phyloP scores from a whole-genome alignment of 1,284 basidiomycete species.

The Heterobasidion irregulare region DNA sequence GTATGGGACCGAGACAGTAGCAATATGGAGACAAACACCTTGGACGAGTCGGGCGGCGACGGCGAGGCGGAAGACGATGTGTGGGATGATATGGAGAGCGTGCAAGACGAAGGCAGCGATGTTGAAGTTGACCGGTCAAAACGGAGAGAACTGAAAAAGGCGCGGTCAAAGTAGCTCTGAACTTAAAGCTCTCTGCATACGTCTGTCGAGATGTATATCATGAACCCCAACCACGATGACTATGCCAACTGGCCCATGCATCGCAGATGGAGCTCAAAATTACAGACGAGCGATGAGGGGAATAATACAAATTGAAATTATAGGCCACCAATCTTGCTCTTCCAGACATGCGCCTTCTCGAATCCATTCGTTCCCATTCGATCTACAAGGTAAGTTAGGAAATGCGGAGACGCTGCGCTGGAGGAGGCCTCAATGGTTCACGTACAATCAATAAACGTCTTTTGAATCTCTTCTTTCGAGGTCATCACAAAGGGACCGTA shows the following conservation, averaged over 20 bases:
- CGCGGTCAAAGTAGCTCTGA: neutral
- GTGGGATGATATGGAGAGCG: conserved; percentile 29
- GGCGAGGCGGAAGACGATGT: conserved; percentile 36
- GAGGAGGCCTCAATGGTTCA: too few species aligned
- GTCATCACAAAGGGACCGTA: conserved; percentile 89
- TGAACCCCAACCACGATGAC: neutral
- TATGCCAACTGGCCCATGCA: neutral
- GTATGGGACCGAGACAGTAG: conserved; percentile 38
- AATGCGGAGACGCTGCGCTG: conserved; percentile 1
- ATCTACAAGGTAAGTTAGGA: conserved; percentile 30
- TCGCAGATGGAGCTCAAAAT: neutral
- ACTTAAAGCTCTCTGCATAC: neutral
- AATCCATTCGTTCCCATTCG: conserved; percentile 80
- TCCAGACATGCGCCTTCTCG: conserved; percentile 85
- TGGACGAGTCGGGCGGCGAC: conserved; percentile 31
- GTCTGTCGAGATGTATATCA: neutral
- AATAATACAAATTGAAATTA: neutral
- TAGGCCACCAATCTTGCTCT: conserved; percentile 64
- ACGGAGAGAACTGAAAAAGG: conserved; percentile 1
- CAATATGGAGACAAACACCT: conserved; percentile 8
- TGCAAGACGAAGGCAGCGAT: conserved; percentile 20
- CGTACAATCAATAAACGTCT: conserved; percentile 79
- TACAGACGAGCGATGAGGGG: neutral
- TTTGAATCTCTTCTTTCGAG: conserved; percentile 68
- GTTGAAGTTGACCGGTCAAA: conserved; percentile 13